Evolutionary conservation across 345 rosid genomes (phyloP), one percentile per base, ranked within the genome.

Genomic region (Rhodomyrtus tomentosa): DNA sequence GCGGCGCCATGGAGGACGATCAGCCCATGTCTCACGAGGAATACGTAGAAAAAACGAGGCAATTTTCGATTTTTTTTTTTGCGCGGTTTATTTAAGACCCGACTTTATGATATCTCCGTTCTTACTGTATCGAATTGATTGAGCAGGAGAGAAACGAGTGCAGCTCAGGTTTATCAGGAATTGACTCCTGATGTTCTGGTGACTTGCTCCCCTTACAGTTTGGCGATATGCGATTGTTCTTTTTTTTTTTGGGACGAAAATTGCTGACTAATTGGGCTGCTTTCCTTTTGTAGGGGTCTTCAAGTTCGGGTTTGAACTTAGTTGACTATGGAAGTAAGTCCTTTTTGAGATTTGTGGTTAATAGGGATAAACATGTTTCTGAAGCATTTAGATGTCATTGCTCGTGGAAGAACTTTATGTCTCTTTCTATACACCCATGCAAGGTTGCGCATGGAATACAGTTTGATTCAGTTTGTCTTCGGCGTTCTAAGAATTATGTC

Each of bases 1-100:
- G 83, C 49, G 86, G 76, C 42, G 53, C 84, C 25, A 86, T 86
- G 81, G 90, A 85, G 82, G 74, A 84, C 6, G 92, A 89, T 58
- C 90, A 91, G 52, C 94, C 93, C 1, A 90, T 93, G 93, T 90
- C 95, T 62, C 94, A 94, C 84, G 91, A 87, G 50, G 97, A 91
- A 87, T 94, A 93, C 85, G 86, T 94, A 32, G 82, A 74, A 29
- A 93, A 88, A 88, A 87, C 88, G 87, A 91, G 97, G 97, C 62
- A 83, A 82, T 68, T 68, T 13, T 68, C 24, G 40, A 68, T 68
- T 68, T 8, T 36, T 8, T 36, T 1, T 24, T 85, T n/a, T 10
- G 55, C 36, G 29, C 42, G 13, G 29, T 32, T 49, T 50, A 14
- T 9, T 84, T 5, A 40, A 74, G 27, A 29, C 13, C 74, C 24